Conservation (phyloP, 1,139 yeast species). For the Hyphopichia khmerensis region DNA sequence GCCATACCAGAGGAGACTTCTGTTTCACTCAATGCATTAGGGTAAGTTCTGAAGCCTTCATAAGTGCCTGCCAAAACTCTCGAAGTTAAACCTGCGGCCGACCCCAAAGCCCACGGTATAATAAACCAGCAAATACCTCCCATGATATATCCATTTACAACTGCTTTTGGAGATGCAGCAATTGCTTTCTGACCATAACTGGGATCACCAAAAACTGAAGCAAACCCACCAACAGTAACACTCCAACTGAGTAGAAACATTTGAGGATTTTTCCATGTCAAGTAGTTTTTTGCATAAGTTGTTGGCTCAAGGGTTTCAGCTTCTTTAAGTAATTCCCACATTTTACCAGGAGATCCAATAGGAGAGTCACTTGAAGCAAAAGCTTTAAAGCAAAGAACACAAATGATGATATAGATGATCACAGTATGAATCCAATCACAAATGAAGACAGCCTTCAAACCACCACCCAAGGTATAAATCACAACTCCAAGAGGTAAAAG, state of each 20-base stretch:
- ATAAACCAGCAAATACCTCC: slow-evolving; percentile 38
- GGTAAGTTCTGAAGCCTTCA: slow-evolving; percentile 26
- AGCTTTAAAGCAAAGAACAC: slow-evolving; percentile 2
- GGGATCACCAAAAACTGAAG: slow-evolving; percentile 43
- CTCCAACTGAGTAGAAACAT: slow-evolving; percentile 23
- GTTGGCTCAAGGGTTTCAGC: slow-evolving; percentile 23
- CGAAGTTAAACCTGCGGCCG: slow-evolving; percentile 30
- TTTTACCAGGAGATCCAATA: slow-evolving; percentile 33
- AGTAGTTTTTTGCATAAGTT: slow-evolving; percentile 10
- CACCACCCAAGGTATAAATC: slow-evolving; percentile 51
- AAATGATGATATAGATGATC: slow-evolving; percentile 8
- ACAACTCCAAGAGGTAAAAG: slow-evolving; percentile 52
- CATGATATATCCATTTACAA: slow-evolving; percentile 28
- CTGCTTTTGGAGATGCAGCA: slow-evolving; percentile 32
- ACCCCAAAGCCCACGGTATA: slow-evolving; percentile 33
- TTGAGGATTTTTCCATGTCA: slow-evolving; percentile 8
- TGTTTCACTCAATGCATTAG: slow-evolving; percentile 12
- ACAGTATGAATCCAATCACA: slow-evolving; percentile 12
- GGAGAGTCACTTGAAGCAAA: slow-evolving; percentile 21
- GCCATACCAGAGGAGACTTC: slow-evolving; percentile 9
- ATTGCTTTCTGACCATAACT: slow-evolving; percentile 41
- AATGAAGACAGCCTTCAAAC: slow-evolving; percentile 44
- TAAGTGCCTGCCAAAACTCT: slow-evolving; percentile 26
- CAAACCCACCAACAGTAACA: slow-evolving; percentile 28
- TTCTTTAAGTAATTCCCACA: slow-evolving; percentile 32